phyloP scores from a whole-genome alignment of 148 eudicot species.

The Rhododendron ovatum region DNA sequence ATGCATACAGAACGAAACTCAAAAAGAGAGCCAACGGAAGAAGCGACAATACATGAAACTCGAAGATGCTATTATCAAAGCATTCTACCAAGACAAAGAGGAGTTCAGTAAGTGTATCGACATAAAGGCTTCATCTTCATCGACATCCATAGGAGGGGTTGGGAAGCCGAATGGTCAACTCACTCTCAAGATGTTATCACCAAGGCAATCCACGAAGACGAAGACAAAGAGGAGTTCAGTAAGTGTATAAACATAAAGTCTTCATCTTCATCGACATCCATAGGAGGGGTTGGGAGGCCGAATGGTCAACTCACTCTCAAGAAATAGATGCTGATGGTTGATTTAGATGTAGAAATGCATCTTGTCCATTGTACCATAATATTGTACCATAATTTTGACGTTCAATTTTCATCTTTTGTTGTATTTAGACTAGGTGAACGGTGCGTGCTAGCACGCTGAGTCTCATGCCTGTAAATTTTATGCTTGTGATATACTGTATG shows the following conservation, averaged over 20 bases:
- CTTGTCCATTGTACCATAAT: neutral
- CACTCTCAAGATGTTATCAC: constrained; percentile 56
- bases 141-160: too few species aligned
- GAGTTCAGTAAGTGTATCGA: too few species aligned
- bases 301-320: constrained; percentile 26
- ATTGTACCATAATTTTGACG: neutral
- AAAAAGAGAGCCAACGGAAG: neutral
- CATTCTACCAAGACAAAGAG: too few species aligned
- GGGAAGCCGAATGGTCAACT: too few species aligned
- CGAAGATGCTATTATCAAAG: too few species aligned
- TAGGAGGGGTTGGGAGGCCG: constrained; percentile 16
- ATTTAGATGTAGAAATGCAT: neutral
- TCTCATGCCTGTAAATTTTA: too few species aligned
- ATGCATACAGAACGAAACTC: constrained; percentile 36
- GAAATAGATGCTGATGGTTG: constrained; percentile 10
- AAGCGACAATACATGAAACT: too few species aligned
- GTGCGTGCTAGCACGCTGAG: too few species aligned
- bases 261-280: constrained; percentile 59
- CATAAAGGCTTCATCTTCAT: too few species aligned
- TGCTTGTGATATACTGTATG: too few species aligned
- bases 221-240: constrained; percentile 59
- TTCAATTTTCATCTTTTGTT: neutral
- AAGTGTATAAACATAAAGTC: constrained; percentile 34
- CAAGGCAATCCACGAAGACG: constrained; percentile 56
- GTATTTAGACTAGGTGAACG: neutral